Conservation (phyloP, 139 green algal genomes). For the Micractinium conductrix region DNA sequence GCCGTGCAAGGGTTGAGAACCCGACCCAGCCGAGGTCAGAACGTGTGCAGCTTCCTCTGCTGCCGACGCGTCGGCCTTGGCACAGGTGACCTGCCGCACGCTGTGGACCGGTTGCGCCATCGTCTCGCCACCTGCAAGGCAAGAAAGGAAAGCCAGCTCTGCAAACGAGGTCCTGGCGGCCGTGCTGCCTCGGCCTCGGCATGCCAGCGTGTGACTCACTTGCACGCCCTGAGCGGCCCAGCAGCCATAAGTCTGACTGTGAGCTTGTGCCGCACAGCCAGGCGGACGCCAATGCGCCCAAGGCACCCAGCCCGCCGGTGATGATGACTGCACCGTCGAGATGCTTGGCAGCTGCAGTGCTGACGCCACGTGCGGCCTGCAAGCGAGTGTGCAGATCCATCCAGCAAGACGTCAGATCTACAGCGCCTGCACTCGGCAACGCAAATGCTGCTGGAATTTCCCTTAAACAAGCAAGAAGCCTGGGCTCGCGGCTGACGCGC, state of each 20-base stretch:
- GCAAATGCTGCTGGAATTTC: not conserved
- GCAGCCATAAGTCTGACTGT: constrained; percentile 26
- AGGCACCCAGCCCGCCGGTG: constrained; percentile 53
- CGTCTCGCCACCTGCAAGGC: constrained; percentile 1
- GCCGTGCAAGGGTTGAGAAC: too few relatives aligned
- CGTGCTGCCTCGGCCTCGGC: not conserved
- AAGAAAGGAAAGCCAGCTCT: not conserved
- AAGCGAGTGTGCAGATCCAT: not conserved
- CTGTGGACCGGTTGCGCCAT: not conserved
- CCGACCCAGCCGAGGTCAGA: too few relatives aligned
- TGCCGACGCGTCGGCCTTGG: constrained; percentile 29
- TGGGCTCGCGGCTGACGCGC: too few relatives aligned
- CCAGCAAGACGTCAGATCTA: too few relatives aligned
- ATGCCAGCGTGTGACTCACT: constrained; percentile 7
- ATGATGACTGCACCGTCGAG: constrained; percentile 28
- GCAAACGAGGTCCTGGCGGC: too few relatives aligned
- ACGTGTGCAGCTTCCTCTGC: constrained; percentile 37
- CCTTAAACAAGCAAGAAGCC: not conserved
- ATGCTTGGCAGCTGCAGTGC: not conserved
- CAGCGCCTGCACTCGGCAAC: too few relatives aligned
- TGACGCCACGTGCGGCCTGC: not conserved
- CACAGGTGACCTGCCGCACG: not conserved
- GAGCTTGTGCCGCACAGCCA: constrained; percentile 60
- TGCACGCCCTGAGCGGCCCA: constrained; percentile 47
- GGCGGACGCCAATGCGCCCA: constrained; percentile 58